Evolutionary conservation across 495 filamentous ascomycete genomes (phyloP), one percentile per base, ranked within the genome.

Genomic region (Talaromyces thailandensis): DNA sequence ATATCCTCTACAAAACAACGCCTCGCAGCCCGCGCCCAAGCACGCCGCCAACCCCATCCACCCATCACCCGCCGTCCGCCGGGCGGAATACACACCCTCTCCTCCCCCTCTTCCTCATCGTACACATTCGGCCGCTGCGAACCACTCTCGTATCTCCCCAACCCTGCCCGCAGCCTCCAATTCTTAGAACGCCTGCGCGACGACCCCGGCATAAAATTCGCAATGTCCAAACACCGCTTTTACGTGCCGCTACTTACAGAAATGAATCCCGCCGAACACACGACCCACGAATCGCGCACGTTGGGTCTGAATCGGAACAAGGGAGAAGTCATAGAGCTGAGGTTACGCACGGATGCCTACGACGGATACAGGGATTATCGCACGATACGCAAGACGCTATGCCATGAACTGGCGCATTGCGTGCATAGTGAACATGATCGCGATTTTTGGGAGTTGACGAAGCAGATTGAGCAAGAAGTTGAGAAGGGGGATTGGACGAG

Each of bases 341-440:
- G 94, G 0, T 73, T 98, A 40, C 81, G 94, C 14, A 97, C 94
- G 6, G 94, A 98, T 74, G 91, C 89, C 14, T 93, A 93, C 71
- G 93, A 96, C 72, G 94, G 94, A 6, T 98, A 93, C 66, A 74
- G 94, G 18, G 90, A 97, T 69, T 98, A 98, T 69, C 85, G 88
- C 63, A 90, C 85, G 0, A 95, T 98, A 29, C 80, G 94, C 50
- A 91, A 89, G 67, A 97, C 94, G 67, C 79, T 98, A 29, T 96
- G 93, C 69, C 94, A 98, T 71, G 94, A 98, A 81, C 78, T 98
- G 48, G 87, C 93, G 70, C 94, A 98, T 73, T 96, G 93, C 68
- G 92, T 95, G 9, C 86, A 86, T 68, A 82, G 86, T 0, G 83
- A 88, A 1, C 94, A 98, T 73, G 92, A 97, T 73, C 75, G 84